Percentiles rank a stretch among this genome's conserved stretches.
Conservation (phyloP, 495 filamentous ascomycete species). For the Podospora tetraspora region DNA sequence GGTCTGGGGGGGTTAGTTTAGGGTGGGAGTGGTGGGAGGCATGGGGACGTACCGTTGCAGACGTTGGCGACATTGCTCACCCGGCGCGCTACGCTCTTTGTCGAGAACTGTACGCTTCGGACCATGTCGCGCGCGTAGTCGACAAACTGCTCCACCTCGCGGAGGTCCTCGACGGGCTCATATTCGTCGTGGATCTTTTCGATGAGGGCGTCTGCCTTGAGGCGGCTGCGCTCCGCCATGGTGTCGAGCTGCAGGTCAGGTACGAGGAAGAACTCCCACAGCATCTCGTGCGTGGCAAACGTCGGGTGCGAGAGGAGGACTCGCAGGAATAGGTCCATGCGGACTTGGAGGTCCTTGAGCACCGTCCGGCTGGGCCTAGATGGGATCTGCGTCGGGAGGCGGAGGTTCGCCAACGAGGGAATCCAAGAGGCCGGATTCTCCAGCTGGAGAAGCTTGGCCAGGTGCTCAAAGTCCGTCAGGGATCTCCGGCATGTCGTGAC, state of each 20-base stretch:
- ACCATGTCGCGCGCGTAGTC: conserved; percentile 84
- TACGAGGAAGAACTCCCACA: conserved; percentile 99
- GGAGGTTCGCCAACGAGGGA: conserved; percentile 68
- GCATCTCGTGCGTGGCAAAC: conserved; percentile 92
- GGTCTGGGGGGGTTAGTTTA: conserved; percentile 44
- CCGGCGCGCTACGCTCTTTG: conserved; percentile 69
- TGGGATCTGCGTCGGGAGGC: conserved; percentile 87
- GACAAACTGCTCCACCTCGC: conserved; percentile 91
- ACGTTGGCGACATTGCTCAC: conserved; percentile 54
- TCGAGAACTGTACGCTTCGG: conserved; percentile 73
- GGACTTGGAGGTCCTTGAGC: conserved; percentile 79
- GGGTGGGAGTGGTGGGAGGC: background rate
- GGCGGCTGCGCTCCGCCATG: conserved; percentile 80
- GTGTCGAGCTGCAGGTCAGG: conserved; percentile 86
- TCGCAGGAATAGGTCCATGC: conserved; percentile 79
- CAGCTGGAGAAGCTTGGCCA: conserved; percentile 77
- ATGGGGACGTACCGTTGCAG: conserved; percentile 44
- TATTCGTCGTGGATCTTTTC: conserved; percentile 88
- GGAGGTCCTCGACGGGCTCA: conserved; percentile 74
- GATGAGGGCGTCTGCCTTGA: conserved; percentile 73
- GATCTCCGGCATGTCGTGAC: conserved; percentile 94
- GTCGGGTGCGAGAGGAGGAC: conserved; percentile 85
- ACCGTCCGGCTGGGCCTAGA: conserved; percentile 84
- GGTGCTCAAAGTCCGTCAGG: conserved; percentile 82
- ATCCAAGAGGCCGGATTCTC: conserved; percentile 97